phyloP scores from a whole-genome alignment of 2,329 filamentous ascomycete species.

The Akanthomyces lecanii region DNA sequence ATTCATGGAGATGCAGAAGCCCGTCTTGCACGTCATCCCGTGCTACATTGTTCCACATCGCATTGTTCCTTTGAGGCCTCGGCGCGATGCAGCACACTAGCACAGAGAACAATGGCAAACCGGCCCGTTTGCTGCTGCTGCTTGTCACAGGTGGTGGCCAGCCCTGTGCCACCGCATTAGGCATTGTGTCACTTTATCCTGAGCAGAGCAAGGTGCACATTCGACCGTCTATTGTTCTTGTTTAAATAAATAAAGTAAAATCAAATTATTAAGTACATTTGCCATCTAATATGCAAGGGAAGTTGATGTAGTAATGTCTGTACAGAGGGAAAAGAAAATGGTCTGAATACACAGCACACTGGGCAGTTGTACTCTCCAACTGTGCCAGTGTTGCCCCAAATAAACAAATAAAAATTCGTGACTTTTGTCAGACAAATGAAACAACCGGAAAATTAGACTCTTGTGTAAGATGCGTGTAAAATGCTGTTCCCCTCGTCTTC shows the following conservation, averaged over 20 bases:
- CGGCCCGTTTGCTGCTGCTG: slow-evolving; percentile 5
- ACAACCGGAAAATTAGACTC: neutral
- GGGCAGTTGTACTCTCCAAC: neutral
- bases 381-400: neutral
- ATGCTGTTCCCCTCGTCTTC: neutral
- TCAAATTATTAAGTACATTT: neutral
- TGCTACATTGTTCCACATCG: neutral
- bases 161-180: neutral
- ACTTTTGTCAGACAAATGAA: neutral
- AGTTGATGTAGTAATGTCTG: slow-evolving; percentile 1
- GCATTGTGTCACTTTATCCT: neutral
- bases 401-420: neutral
- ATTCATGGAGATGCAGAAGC: neutral
- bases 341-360: neutral
- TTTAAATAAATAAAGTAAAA: neutral
- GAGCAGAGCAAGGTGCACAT: neutral
- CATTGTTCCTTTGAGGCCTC: neutral
- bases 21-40: neutral
- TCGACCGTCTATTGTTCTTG: too few relatives aligned
- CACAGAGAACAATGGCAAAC: slow-evolving; percentile 6
- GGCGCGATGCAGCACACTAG: neutral
- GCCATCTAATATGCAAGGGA: slow-evolving; percentile 4
- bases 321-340: neutral
- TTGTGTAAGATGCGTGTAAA: neutral
- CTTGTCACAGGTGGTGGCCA: neutral